phyloP scores from a whole-genome alignment of 148 eudicot genomes.

The Gaultheria prostrata region DNA sequence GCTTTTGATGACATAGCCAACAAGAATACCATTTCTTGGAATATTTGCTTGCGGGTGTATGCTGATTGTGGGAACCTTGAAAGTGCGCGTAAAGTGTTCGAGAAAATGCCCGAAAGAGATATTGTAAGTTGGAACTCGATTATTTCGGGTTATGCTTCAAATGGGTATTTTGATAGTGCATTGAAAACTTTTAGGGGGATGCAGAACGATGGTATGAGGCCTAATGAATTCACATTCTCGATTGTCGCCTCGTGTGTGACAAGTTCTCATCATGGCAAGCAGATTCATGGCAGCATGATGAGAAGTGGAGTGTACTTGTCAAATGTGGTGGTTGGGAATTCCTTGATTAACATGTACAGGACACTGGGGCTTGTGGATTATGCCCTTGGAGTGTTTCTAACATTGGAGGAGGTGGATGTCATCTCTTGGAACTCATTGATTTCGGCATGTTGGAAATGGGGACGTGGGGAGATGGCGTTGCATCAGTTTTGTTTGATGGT shows the following conservation, averaged over 20 bases:
- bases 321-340: slow-evolving; percentile 69
- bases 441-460: slow-evolving; percentile 42
- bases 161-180: slow-evolving; percentile 38
- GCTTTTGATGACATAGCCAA: slow-evolving; percentile 52
- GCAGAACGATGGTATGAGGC: slow-evolving; percentile 45
- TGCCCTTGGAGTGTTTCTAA: slow-evolving; percentile 62
- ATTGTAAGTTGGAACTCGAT: slow-evolving; percentile 81
- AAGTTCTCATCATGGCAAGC: slow-evolving; percentile 41
- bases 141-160: slow-evolving; percentile 51
- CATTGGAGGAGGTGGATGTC: slow-evolving; percentile 58
- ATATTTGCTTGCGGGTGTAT: slow-evolving; percentile 53
- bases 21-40: slow-evolving; percentile 70
- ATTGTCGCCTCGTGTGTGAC: slow-evolving; percentile 42
- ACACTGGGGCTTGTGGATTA: slow-evolving; percentile 54
- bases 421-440: slow-evolving; percentile 82
- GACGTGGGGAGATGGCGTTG: slow-evolving; percentile 40
- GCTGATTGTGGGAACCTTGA: slow-evolving; percentile 31
- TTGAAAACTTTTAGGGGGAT: slow-evolving; percentile 44
- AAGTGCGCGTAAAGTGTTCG: slow-evolving; percentile 52
- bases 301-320: slow-evolving; percentile 41
- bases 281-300: slow-evolving; percentile 57
- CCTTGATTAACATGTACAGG: slow-evolving; percentile 70
- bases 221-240: slow-evolving; percentile 55
- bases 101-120: slow-evolving; percentile 67
- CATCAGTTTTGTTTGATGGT: slow-evolving; percentile 51